Conservation (phyloP, 2,329 filamentous ascomycete species). For the Bisporella sp. region DNA sequence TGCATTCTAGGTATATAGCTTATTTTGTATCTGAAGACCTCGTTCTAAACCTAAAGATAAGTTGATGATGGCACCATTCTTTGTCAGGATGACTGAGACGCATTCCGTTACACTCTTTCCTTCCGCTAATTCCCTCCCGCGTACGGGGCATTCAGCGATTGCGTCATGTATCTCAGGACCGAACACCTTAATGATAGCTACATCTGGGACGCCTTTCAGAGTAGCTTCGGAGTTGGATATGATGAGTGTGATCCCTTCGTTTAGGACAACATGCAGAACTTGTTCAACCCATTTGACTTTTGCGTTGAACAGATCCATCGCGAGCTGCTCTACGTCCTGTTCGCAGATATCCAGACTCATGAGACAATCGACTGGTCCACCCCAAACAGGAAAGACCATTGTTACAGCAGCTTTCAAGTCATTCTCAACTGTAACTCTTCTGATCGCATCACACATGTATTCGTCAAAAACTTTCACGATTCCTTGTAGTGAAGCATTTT, state of each 20-base stretch:
- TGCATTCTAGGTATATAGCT: no score
- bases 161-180: slow-evolving; percentile 3
- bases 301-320: slow-evolving; percentile 6
- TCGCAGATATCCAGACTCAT: slow-evolving; percentile 7
- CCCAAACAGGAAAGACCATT: slow-evolving; percentile 5
- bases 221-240: slow-evolving; percentile 4
- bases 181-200: slow-evolving; percentile 6
- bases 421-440: background rate
- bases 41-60: no score
- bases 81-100: slow-evolving; percentile 6
- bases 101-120: slow-evolving; percentile 3
- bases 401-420: slow-evolving; percentile 1
- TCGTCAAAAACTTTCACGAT: no score
- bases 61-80: no score
- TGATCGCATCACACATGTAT: background rate
- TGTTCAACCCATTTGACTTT: slow-evolving; percentile 2
- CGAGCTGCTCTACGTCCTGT: slow-evolving; percentile 4
- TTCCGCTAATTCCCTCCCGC: slow-evolving; percentile 1
- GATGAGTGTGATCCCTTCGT: background rate
- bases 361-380: slow-evolving; percentile 8
- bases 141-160: background rate
- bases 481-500: no score
- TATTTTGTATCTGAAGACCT: no score
- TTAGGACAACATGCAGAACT: slow-evolving; percentile 1
- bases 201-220: slow-evolving; percentile 3